These are phyloP conservation scores for Colletotrichum plurivorum DNA, from an alignment of 2,329 filamentous ascomycete genomes.

Conservation along the genomic window DNA sequence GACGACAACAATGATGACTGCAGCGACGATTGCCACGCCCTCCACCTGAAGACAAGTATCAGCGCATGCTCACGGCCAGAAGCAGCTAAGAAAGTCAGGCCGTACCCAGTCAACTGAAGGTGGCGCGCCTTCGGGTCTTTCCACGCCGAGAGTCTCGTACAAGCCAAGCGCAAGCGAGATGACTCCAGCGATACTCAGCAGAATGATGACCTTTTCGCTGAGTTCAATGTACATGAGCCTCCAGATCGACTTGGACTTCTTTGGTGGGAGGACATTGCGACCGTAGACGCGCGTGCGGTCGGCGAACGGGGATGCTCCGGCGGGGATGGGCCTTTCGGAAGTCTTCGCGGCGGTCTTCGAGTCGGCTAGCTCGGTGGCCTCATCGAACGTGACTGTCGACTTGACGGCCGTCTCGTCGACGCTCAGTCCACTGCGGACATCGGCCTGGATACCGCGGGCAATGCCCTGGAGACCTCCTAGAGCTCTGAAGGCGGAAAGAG, in stretches of 20 bases:
- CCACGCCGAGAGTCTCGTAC: slow-evolving; percentile 67
- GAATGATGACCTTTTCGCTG: slow-evolving; percentile 72
- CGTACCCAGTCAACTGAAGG: slow-evolving; percentile 62
- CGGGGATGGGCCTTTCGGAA: not conserved
- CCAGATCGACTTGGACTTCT: slow-evolving; percentile 27
- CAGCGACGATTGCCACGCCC: slow-evolving; percentile 68
- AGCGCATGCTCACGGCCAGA: too few relatives aligned
- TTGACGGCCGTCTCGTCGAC: slow-evolving; percentile 75
- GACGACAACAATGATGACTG: slow-evolving; percentile 67
- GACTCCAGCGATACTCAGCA: slow-evolving; percentile 70
- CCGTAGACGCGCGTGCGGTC: slow-evolving; percentile 72
- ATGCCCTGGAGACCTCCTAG: slow-evolving; percentile 78
- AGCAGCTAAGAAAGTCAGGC: too few relatives aligned
- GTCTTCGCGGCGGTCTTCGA: slow-evolving; percentile 6
- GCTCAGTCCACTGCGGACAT: slow-evolving; percentile 75
- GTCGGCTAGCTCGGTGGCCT: slow-evolving; percentile 63
- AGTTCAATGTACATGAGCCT: slow-evolving; percentile 69
- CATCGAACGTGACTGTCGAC: slow-evolving; percentile 75
- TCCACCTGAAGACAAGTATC: slow-evolving; percentile 46
- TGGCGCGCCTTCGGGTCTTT: slow-evolving; percentile 52
- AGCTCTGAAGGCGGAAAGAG: slow-evolving; percentile 78
- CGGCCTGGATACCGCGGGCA: slow-evolving; percentile 77
- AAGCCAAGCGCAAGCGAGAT: slow-evolving; percentile 71
- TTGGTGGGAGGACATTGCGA: slow-evolving; percentile 46
- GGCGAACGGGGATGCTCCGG: slow-evolving; percentile 43